Evolutionary conservation across 495 filamentous ascomycete genomes (phyloP).

Genomic region (Zalerion maritima): DNA sequence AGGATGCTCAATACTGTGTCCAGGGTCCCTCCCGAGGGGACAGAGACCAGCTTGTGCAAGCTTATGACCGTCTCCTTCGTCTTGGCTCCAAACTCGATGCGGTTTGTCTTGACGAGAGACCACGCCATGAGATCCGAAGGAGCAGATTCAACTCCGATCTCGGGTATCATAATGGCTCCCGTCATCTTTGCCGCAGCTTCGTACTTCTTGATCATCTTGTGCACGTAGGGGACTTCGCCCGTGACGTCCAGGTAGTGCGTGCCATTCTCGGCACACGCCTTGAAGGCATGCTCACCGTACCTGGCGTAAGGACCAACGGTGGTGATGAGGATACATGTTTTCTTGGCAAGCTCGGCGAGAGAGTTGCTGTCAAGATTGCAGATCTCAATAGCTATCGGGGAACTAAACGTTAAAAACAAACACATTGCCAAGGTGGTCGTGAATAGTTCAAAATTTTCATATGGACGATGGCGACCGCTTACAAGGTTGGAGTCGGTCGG

Average conservation of each 20-base stretch:
- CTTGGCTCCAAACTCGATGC: slow-evolving; percentile 37
- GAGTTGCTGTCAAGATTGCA: slow-evolving; percentile 49
- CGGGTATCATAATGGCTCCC: slow-evolving; percentile 76
- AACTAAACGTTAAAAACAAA: background rate
- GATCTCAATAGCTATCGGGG: slow-evolving; percentile 44
- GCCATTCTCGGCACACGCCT: slow-evolving; percentile 75
- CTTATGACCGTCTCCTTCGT: slow-evolving; percentile 45
- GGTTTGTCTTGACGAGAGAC: slow-evolving; percentile 48
- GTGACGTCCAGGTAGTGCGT: slow-evolving; percentile 90
- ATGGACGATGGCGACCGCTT: slow-evolving; percentile 7
- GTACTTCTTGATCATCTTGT: slow-evolving; percentile 68
- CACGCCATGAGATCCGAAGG: slow-evolving; percentile 70
- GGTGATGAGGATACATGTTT: slow-evolving; percentile 65
- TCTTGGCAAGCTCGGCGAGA: slow-evolving; percentile 51
- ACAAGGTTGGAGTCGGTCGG: slow-evolving; percentile 57
- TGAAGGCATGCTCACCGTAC: slow-evolving; percentile 67
- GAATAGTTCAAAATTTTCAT: slow-evolving; percentile 9
- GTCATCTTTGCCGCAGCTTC: slow-evolving; percentile 56
- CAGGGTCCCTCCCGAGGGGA: slow-evolving; percentile 63
- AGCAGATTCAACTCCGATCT: slow-evolving; percentile 73
- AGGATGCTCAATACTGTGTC: slow-evolving; percentile 47
- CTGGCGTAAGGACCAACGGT: slow-evolving; percentile 72
- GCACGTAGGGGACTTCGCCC: slow-evolving; percentile 72
- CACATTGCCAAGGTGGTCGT: background rate
- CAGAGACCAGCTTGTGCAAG: slow-evolving; percentile 44